Conservation (phyloP, 495 filamentous ascomycete genomes). For the Bacidia gigantensis region DNA sequence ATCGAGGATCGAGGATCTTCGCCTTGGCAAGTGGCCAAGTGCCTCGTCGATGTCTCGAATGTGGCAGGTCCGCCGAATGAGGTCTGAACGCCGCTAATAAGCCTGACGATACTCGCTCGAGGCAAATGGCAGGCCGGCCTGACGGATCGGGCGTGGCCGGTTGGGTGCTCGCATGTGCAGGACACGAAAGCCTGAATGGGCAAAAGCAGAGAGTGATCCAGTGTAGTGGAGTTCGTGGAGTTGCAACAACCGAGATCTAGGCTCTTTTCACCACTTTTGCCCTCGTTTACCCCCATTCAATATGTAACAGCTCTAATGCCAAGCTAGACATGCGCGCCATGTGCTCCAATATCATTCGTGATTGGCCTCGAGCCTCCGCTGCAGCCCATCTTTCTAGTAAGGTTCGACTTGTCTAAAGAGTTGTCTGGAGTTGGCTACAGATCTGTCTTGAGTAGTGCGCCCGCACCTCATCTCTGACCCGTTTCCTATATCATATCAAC, state of each 20-base stretch:
- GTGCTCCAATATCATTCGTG: neutral
- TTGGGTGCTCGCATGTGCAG: neutral
- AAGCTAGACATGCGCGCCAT: neutral
- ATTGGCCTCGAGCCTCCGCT: slow-evolving; percentile 2
- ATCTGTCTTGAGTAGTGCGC: neutral
- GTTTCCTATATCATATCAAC: neutral
- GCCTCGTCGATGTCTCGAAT: neutral
- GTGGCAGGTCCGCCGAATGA: neutral
- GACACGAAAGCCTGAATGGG: neutral
- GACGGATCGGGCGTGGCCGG: neutral
- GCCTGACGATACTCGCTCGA: neutral
- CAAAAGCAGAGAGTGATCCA: neutral
- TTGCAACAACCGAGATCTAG: neutral
- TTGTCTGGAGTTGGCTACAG: neutral
- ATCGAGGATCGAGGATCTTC: neutral
- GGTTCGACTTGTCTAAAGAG: neutral
- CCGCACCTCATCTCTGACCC: neutral
- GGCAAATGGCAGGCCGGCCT: neutral
- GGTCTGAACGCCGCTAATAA: neutral
- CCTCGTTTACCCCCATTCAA: neutral
- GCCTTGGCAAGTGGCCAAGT: neutral
- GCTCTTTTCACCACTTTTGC: neutral
- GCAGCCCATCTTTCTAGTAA: neutral
- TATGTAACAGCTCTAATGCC: neutral
- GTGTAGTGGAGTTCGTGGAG: neutral